Evolutionary conservation across 2,329 filamentous ascomycete genomes (phyloP).

Genomic region (Ascocoryne sarcoides): DNA sequence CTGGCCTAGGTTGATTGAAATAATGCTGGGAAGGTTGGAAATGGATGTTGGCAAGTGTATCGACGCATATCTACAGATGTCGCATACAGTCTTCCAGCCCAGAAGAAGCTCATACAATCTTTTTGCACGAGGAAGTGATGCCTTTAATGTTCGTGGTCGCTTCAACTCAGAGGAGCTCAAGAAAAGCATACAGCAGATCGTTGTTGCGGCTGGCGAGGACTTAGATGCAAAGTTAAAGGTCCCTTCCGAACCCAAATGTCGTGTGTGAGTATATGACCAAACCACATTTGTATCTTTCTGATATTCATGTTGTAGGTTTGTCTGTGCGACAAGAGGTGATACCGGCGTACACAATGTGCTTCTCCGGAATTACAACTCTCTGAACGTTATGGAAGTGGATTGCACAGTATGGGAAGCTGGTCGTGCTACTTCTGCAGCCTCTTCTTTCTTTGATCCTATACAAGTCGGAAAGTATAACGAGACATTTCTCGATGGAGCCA

Average conservation of each 20-base stretch:
- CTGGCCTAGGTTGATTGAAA: conserved; percentile 28
- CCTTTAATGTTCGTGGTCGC: conserved; percentile 17
- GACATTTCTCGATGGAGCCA: conserved; percentile 35
- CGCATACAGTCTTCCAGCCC: conserved; percentile 4
- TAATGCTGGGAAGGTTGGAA: conserved; percentile 29
- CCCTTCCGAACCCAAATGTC: no score
- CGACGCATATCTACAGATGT: conserved; percentile 15
- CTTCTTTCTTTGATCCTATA: conserved; percentile 35
- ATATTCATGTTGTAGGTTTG: conserved; percentile 4
- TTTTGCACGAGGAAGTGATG: no score
- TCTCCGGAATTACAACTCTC: conserved; percentile 17
- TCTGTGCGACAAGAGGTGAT: conserved; percentile 1
- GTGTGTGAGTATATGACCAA: conserved; percentile 16
- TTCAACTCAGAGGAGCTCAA: conserved; percentile 26
- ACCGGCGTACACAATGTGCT: no score
- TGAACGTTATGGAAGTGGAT: conserved; percentile 20
- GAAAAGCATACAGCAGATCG: conserved; percentile 18
- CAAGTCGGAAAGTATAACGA: conserved; percentile 26
- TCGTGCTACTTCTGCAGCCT: conserved; percentile 35
- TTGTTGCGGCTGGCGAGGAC: no score
- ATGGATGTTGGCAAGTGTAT: conserved; percentile 29
- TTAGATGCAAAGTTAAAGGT: no score
- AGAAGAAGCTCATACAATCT: no score
- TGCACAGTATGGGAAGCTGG: conserved; percentile 35
- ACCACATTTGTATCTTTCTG: no score